phyloP scores from a whole-genome alignment of 768 basidiomycete species.

The Kondoa malvinella region DNA sequence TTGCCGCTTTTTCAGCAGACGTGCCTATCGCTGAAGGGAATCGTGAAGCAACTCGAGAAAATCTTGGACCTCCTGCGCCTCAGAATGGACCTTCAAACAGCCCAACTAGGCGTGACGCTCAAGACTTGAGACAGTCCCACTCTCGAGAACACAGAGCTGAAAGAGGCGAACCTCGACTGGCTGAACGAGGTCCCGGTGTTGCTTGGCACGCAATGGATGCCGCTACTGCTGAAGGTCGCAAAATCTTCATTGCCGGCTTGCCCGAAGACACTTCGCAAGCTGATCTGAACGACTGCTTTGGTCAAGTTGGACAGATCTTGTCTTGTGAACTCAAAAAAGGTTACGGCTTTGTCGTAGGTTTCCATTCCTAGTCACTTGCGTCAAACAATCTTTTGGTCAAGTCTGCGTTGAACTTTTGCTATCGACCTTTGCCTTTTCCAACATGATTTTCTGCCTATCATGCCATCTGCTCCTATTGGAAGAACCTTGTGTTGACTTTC shows the following conservation, averaged over 20 bases:
- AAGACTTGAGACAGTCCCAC: background rate
- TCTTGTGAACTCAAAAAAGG: constrained; percentile 22
- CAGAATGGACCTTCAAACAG: background rate
- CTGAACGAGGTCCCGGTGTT: background rate
- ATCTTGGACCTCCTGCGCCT: too few relatives aligned
- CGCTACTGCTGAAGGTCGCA: constrained; percentile 7
- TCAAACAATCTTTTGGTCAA: background rate
- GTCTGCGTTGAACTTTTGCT: too few relatives aligned
- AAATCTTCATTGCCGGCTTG: constrained; percentile 27
- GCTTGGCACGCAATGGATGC: background rate
- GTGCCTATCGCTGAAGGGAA: too few relatives aligned
- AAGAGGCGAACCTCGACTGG: background rate
- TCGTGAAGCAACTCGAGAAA: background rate
- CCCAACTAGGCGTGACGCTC: background rate
- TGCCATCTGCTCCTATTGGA: background rate
- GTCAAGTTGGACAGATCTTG: constrained; percentile 23
- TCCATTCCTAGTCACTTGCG: background rate
- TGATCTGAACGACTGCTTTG: constrained; percentile 27
- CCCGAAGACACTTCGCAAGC: constrained; percentile 24
- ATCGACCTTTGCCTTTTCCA: background rate
- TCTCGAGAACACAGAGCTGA: background rate
- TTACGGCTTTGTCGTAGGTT: constrained; percentile 27
- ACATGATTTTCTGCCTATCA: background rate
- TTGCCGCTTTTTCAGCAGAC: too few relatives aligned
- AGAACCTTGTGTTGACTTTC: background rate